Conservation (phyloP, 2,329 filamentous ascomycete species). For the Blastomyces percursus region DNA sequence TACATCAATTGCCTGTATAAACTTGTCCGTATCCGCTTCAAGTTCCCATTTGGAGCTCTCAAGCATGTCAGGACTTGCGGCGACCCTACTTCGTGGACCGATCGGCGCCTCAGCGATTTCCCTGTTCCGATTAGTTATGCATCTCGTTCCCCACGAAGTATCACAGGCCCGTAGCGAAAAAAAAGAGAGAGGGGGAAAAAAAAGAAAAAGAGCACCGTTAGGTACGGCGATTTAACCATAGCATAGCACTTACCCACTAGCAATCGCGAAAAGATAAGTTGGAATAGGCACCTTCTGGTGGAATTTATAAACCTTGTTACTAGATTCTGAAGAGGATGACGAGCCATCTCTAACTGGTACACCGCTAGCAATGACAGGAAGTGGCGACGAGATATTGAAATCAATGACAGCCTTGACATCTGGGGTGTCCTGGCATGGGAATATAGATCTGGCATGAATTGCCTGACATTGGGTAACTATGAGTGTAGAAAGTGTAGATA, state of each 20-base stretch:
- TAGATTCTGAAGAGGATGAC: conserved; percentile 43
- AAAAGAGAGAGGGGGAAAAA: too few relatives aligned
- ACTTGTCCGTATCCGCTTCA: conserved; percentile 81
- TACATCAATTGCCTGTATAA: conserved; percentile 71
- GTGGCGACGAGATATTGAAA: conserved; percentile 74
- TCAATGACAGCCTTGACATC: conserved; percentile 93
- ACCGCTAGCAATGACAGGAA: conserved; percentile 87
- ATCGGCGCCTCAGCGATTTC: conserved; percentile 80
- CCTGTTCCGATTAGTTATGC: conserved; percentile 33
- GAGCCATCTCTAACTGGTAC: conserved; percentile 47
- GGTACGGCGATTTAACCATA: not conserved
- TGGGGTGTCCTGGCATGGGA: conserved; percentile 95
- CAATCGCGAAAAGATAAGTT: conserved; percentile 87
- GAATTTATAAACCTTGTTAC: conserved; percentile 63
- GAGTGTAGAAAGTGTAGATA: not conserved
- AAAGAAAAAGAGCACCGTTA: not conserved
- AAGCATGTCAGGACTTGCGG: conserved; percentile 79
- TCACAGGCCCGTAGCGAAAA: not conserved
- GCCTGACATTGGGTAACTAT: conserved; percentile 85
- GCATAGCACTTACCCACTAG: conserved; percentile 41
- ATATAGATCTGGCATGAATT: conserved; percentile 85
- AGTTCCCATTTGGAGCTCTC: conserved; percentile 81
- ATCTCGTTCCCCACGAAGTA: not conserved
- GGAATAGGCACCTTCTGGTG: conserved; percentile 88
- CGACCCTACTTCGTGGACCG: conserved; percentile 73